Conservation (phyloP, 2,329 filamentous ascomycete species). For the Alternaria alternata region DNA sequence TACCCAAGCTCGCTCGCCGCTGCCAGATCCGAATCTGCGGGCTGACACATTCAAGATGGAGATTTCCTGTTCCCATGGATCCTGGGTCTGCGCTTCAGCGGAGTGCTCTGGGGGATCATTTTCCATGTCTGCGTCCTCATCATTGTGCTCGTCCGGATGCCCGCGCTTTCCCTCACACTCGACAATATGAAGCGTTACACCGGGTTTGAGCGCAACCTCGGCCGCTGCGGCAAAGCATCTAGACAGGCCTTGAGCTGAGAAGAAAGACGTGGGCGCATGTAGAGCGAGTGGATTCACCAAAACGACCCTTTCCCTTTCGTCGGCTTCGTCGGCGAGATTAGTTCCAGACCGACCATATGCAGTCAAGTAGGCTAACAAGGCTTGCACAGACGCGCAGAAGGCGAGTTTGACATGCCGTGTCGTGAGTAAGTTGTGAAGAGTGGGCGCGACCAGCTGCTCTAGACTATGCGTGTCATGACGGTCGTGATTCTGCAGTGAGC, state of each 20-base stretch:
- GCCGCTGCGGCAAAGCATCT: conserved; percentile 69
- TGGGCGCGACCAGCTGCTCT: conserved; percentile 64
- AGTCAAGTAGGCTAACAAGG: conserved; percentile 78
- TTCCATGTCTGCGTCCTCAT: conserved; percentile 60
- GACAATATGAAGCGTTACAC: conserved; percentile 52
- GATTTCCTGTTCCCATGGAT: conserved; percentile 57
- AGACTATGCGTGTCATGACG: conserved; percentile 18
- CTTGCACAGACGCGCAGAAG: conserved; percentile 78
- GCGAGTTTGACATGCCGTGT: conserved; percentile 73
- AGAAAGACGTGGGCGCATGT: conserved; percentile 74
- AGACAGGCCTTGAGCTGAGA: conserved; percentile 76
- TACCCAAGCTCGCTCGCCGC: conserved; percentile 54
- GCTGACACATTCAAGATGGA: conserved; percentile 59
- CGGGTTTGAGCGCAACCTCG: conserved; percentile 61
- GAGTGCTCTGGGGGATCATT: conserved; percentile 23
- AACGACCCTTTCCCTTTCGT: conserved; percentile 56
- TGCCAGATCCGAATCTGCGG: conserved; percentile 47
- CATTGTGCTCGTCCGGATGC: conserved; percentile 58
- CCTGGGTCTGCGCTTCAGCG: conserved; percentile 15
- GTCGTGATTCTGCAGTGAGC: conserved; percentile 53
- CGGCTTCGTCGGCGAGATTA: conserved; percentile 14
- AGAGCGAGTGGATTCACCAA: conserved; percentile 71
- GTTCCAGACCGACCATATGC: conserved; percentile 43
- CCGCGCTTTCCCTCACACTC: conserved; percentile 45
- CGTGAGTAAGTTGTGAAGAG: conserved; percentile 73